Evolutionary conservation across 2,329 filamentous ascomycete species (phyloP).

Genomic region (Penicillium expansum): DNA sequence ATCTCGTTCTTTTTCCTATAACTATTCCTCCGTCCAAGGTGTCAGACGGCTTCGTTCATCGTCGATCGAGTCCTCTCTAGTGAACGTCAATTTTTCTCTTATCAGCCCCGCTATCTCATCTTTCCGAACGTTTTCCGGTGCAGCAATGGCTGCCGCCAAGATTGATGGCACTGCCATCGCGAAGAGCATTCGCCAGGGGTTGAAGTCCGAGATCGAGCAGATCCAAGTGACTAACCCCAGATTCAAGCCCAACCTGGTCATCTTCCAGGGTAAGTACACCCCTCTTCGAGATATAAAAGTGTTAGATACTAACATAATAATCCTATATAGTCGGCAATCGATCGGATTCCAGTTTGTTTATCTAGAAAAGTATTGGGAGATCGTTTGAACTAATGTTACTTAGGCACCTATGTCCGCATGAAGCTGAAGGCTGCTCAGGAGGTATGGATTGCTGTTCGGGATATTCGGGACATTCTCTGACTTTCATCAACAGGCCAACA

Average conservation of each 20-base stretch:
- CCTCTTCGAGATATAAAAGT: background rate
- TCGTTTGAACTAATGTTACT: slow-evolving; percentile 1
- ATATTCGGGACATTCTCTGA: slow-evolving; percentile 4
- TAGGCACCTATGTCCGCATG: slow-evolving; percentile 98
- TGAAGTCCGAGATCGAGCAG: slow-evolving; percentile 76
- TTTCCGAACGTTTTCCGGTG: slow-evolving; percentile 49
- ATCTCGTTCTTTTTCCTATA: slow-evolving; percentile 6
- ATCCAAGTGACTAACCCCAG: slow-evolving; percentile 79
- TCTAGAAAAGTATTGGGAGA: slow-evolving; percentile 14
- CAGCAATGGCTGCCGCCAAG: slow-evolving; percentile 79
- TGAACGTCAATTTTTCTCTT: slow-evolving; percentile 17
- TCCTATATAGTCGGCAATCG: slow-evolving; percentile 72
- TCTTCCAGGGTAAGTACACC: slow-evolving; percentile 74
- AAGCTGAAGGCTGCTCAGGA: slow-evolving; percentile 96
- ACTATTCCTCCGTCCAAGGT: slow-evolving; percentile 16
- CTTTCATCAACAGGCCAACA: slow-evolving; percentile 66
- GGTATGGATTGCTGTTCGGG: slow-evolving; percentile 47
- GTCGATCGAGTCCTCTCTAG: slow-evolving; percentile 14
- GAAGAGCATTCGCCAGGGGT: slow-evolving; percentile 79
- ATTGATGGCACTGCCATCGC: slow-evolving; percentile 97
- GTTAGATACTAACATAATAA: slow-evolving; percentile 4
- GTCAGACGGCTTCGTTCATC: slow-evolving; percentile 16
- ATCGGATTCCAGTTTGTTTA: slow-evolving; percentile 77
- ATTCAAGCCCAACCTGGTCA: slow-evolving; percentile 86
- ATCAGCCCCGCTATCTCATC: slow-evolving; percentile 16